Evolutionary conservation across 257 asterid genomes (phyloP).

Genomic region (Anisodus acutangulus): DNA sequence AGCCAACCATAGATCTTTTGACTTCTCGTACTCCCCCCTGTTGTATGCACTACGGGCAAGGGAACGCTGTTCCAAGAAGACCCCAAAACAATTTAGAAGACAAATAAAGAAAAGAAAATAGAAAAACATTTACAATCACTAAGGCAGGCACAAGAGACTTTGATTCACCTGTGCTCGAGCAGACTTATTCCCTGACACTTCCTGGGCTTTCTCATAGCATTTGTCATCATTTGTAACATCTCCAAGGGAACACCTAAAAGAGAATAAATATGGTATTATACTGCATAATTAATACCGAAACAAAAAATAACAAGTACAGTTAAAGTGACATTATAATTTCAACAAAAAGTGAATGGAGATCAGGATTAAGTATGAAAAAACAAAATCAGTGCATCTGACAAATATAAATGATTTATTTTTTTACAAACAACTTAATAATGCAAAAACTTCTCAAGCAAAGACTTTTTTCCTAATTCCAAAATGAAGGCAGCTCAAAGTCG

Average conservation of each 20-base stretch:
- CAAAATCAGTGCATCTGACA: not conserved
- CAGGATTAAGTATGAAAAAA: conserved; percentile 1
- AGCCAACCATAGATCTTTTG: conserved; percentile 60
- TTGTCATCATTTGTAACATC: conserved; percentile 78
- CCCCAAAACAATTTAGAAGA: not conserved
- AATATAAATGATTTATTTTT: not conserved
- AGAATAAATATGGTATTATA: not conserved
- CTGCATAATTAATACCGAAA: conserved; percentile 14
- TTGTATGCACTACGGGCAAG: conserved; percentile 93
- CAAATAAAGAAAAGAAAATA: not conserved
- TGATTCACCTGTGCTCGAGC: conserved; percentile 67
- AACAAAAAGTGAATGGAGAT: not conserved
- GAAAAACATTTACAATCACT: not conserved
- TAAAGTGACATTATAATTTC: not conserved
- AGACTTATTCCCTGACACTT: conserved; percentile 78
- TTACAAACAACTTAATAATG: conserved; percentile 9
- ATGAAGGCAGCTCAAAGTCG: not conserved
- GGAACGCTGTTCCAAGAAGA: conserved; percentile 50
- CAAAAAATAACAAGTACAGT: not conserved
- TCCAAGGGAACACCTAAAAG: conserved; percentile 75
- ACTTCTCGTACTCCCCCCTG: conserved; percentile 78
- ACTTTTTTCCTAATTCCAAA: conserved; percentile 12
- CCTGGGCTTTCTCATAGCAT: conserved; percentile 81
- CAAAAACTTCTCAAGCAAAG: conserved; percentile 1
- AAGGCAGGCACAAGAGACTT: conserved; percentile 14